Percentiles rank a stretch among this genome's conserved stretches.
Evolutionary conservation across 1,284 basidiomycete species (phyloP).

Genomic region (Heterobasidion parviporum): DNA sequence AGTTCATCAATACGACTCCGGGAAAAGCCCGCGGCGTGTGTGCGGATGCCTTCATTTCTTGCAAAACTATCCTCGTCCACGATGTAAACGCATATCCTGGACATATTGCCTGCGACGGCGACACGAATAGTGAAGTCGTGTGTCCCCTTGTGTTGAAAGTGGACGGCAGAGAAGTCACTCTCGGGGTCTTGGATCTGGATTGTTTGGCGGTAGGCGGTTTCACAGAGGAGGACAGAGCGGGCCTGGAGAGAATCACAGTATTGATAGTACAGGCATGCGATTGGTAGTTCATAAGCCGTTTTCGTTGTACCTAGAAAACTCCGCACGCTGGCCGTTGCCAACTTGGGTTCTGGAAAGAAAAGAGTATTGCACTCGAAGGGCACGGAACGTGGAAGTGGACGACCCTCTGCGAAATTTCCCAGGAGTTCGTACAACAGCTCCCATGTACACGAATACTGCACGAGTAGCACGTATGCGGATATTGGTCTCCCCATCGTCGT

Average conservation of each 20-base stretch:
- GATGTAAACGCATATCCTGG: constrained; percentile 78
- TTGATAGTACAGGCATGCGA: constrained; percentile 52
- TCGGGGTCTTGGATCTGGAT: constrained; percentile 84
- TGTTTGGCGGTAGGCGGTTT: constrained; percentile 70
- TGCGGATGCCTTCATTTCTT: constrained; percentile 62
- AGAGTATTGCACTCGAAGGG: too few species aligned
- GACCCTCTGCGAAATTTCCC: too few species aligned
- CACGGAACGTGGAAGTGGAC: too few species aligned
- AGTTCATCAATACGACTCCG: constrained; percentile 58
- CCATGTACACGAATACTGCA: too few species aligned
- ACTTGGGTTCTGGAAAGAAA: not conserved
- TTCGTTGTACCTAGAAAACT: not conserved
- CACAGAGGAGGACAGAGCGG: constrained; percentile 62
- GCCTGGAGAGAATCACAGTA: constrained; percentile 62
- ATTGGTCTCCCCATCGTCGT: too few species aligned
- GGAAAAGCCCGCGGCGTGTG: constrained; percentile 69
- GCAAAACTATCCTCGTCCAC: constrained; percentile 52
- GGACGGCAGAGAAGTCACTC: constrained; percentile 25
- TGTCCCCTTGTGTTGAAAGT: constrained; percentile 52
- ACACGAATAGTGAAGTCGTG: constrained; percentile 83
- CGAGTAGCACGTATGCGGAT: too few species aligned
- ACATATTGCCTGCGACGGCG: constrained; percentile 85
- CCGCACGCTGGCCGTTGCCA: not conserved
- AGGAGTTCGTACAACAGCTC: too few species aligned
- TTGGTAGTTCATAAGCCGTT: constrained; percentile 31